Evolutionary conservation across 768 basidiomycete species (phyloP).

Genomic region (Albatrellus ellisii): DNA sequence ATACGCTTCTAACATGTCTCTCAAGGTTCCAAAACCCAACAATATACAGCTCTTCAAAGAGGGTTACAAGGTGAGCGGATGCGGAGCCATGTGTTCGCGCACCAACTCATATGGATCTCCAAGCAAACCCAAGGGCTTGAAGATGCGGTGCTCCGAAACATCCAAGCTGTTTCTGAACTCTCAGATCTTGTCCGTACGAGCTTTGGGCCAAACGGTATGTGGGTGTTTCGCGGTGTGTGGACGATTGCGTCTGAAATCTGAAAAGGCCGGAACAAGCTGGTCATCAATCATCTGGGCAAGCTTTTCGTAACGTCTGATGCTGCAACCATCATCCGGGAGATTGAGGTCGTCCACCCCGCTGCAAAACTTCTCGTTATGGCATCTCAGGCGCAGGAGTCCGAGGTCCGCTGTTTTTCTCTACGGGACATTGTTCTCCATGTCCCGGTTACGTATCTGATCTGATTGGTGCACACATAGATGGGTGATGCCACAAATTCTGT

Average conservation of each 20-base stretch:
- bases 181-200: constrained; percentile 92
- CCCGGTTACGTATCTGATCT: neutral
- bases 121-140: constrained; percentile 48
- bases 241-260: neutral
- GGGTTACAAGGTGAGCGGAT: constrained; percentile 69
- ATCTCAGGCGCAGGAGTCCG: constrained; percentile 88
- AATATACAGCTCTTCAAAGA: constrained; percentile 94
- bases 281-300: constrained; percentile 94
- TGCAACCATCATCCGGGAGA: constrained; percentile 94
- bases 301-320: constrained; percentile 98
- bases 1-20: constrained; percentile 43
- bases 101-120: constrained; percentile 32
- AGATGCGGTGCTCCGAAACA: constrained; percentile 94
- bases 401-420: constrained; percentile 37
- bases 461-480: constrained; percentile 38
- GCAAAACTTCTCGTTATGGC: constrained; percentile 99
- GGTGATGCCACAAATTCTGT: constrained; percentile 96
- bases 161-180: constrained; percentile 90
- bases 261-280: constrained; percentile 86
- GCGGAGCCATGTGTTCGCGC: neutral
- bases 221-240: neutral
- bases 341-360: constrained; percentile 97
- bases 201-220: constrained; percentile 90
- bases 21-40: constrained; percentile 86
- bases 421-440: neutral